Percentiles rank a stretch among this genome's conserved stretches.
Conservation (phyloP, 768 basidiomycete genomes). For the Mycena belliarum region DNA sequence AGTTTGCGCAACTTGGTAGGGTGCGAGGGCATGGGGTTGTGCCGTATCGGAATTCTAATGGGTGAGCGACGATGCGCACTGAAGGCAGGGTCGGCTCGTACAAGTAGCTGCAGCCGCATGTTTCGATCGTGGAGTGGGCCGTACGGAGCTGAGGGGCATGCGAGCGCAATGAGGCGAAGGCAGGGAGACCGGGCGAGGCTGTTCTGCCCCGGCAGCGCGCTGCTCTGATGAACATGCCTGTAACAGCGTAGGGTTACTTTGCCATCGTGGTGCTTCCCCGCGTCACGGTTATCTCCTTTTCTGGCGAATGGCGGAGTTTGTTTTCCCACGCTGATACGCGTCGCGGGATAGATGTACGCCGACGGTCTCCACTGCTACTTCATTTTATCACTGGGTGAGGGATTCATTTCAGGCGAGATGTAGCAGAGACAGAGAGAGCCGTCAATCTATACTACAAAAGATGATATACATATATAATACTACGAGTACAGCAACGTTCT, state of each 20-base stretch:
- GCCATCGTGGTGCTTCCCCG: background rate
- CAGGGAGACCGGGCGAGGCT: background rate
- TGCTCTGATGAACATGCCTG: slow-evolving; percentile 6
- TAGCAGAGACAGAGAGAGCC: too few species aligned
- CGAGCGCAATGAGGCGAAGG: slow-evolving; percentile 3
- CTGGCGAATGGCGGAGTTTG: background rate
- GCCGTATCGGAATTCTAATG: too few species aligned
- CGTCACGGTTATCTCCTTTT: slow-evolving; percentile 1
- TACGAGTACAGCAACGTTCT: too few species aligned
- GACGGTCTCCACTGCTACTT: too few species aligned
- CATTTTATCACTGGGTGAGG: too few species aligned
- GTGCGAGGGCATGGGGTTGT: slow-evolving; percentile 18
- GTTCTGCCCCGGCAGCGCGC: background rate
- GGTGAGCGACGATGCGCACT: background rate
- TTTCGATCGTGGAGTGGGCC: slow-evolving; percentile 12
- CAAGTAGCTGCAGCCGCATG: slow-evolving; percentile 19
- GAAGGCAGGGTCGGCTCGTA: slow-evolving; percentile 2
- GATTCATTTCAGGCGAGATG: too few species aligned
- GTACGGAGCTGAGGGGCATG: slow-evolving; percentile 6
- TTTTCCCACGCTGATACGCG: too few species aligned
- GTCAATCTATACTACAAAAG: too few species aligned
- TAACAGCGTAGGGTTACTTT: background rate
- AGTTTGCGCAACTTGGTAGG: slow-evolving; percentile 30
- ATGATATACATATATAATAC: too few species aligned
- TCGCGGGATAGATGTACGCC: too few species aligned